These are phyloP conservation scores for Salix dunnii DNA, from an alignment of 345 rosid species.

Conservation along the genomic window DNA sequence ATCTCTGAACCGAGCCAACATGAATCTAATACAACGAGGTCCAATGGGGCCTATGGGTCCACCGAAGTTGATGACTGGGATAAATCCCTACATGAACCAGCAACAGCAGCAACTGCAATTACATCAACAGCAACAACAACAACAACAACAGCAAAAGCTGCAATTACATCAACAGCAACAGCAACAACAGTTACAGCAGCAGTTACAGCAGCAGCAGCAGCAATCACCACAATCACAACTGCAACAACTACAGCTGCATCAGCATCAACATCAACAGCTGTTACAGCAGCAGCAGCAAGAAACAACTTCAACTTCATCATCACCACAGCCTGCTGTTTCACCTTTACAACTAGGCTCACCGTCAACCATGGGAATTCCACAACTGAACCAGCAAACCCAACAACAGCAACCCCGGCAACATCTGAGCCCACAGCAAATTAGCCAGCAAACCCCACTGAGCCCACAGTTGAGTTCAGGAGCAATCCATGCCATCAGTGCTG, in stretches of 20 bases:
- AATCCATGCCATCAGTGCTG: constrained; percentile 65
- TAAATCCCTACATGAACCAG: constrained; percentile 60
- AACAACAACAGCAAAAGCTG: constrained; percentile 28
- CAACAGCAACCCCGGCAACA: constrained; percentile 59
- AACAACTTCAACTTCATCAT: constrained; percentile 54
- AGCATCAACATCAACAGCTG: constrained; percentile 32
- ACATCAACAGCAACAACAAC: constrained; percentile 7
- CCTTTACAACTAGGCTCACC: constrained; percentile 77
- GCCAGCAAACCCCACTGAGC: constrained; percentile 82
- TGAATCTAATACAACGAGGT: constrained; percentile 53
- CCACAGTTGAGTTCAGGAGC: constrained; percentile 85
- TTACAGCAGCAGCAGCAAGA: constrained; percentile 37
- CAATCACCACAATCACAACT: constrained; percentile 14
- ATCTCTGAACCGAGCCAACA: constrained; percentile 54
- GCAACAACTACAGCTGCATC: constrained; percentile 32
- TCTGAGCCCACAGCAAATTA: constrained; percentile 83
- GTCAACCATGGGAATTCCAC: constrained; percentile 62
- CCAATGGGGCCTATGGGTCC: constrained; percentile 82
- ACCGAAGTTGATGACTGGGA: constrained; percentile 67
- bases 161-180: constrained; percentile 34
- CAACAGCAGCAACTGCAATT: constrained; percentile 36
- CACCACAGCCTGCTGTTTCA: constrained; percentile 73
- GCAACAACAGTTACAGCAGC: constrained; percentile 38
- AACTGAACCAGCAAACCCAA: constrained; percentile 51
- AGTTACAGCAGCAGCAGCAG: constrained; percentile 23